phyloP scores from a whole-genome alignment of 306 rosid species.

The Mucuna pruriens region DNA sequence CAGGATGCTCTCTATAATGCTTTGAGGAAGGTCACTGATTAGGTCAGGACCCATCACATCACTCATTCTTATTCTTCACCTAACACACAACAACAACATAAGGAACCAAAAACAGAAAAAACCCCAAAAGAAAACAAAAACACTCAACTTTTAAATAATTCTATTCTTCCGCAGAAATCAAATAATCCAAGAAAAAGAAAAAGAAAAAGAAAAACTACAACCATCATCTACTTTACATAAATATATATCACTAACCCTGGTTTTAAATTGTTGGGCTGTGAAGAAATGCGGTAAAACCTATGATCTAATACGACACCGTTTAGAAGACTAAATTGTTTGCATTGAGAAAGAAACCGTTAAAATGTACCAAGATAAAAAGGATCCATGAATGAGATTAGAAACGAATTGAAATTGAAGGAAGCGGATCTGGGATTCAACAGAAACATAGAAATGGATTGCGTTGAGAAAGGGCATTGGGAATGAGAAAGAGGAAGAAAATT shows the following conservation, averaged over 20 bases:
- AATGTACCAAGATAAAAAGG: neutral
- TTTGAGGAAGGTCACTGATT: slow-evolving; percentile 84
- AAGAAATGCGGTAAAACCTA: slow-evolving; percentile 9
- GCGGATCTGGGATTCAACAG: neutral
- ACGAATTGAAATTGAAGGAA: neutral
- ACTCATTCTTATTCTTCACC: slow-evolving; percentile 50
- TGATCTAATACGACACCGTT: neutral
- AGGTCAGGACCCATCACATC: slow-evolving; percentile 62
- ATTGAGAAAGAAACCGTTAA: neutral
- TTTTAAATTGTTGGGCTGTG: neutral
- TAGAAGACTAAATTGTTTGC: neutral
- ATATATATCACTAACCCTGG: neutral
- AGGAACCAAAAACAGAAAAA: neutral
- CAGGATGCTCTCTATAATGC: slow-evolving; percentile 80
- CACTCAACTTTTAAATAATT: neutral
- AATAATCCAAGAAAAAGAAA: neutral
- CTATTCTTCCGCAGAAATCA: slow-evolving; percentile 16
- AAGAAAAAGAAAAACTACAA: neutral
- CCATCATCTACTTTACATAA: neutral
- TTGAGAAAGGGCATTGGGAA: neutral
- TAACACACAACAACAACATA: neutral
- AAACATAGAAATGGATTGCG: neutral
- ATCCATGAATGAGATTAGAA: neutral
- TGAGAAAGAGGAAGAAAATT: neutral
- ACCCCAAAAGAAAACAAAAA: neutral